Base-by-base conservation (phyloP, 306 rosid species). In the Prosopis cineraria region DNA sequence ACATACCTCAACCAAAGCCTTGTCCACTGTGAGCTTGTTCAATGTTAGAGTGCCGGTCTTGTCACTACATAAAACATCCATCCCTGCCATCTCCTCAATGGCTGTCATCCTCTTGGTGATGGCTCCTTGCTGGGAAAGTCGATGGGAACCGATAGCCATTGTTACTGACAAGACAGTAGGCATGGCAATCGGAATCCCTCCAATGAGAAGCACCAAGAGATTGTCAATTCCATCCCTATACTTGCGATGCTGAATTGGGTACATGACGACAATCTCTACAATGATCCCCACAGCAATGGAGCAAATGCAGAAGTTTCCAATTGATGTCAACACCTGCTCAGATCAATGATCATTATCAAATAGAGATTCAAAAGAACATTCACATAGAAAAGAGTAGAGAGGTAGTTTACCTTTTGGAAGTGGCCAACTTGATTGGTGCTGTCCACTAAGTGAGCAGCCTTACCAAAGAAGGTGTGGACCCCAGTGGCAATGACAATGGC, bases 81-180 rank as follows among this genome's bases (percentile, higher is more conserved):
- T 91, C 14, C 97, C 97, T 73, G 97, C 97, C 97, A 91, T 82
- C 40, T 91, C 97, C 77, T 91, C 97, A 67, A 91, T 91, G 80
- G 97, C 97, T 0, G 97, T 91, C 97, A 91, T 91, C 78, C 97
- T 87, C 88, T 91, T 91, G 24, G 97, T 91, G 83, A 92, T 92
- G 40, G 97, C 97, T 34, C 97, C 97, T 82, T 92, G 93, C 44
- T 89, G 77, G 12, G 97, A 92, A 39, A 92, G 84, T 30, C 91
- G 71, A 83, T 92, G 97, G 22, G 94, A 90, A 73, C 97, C 97
- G 72, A 92, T 92, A 44, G 97, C 97, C 97, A 92, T 92, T 7
- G 97, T 92, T n/a, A 91, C 97, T 0, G 94, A 91, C 84, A 91
- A 82, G 13, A 91, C 97, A 0, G 94, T 91, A 6, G 97, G 97